These are phyloP conservation scores for Herpetospermum pedunculosum DNA, from an alignment of 306 rosid species.

Conservation along the genomic window DNA sequence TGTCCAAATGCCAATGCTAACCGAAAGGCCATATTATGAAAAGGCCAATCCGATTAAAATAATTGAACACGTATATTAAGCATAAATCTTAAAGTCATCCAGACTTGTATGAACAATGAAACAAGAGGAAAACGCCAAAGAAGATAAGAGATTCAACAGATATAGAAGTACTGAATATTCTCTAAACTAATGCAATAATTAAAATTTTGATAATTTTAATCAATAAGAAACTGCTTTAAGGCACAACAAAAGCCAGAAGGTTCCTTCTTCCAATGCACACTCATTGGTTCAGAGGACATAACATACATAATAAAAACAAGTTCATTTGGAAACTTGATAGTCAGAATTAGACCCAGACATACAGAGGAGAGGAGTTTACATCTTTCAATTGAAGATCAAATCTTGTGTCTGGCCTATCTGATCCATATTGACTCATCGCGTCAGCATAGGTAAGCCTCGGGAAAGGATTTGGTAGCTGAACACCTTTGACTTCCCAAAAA, in stretches of 20 bases:
- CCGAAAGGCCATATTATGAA: neutral
- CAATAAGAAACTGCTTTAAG: neutral
- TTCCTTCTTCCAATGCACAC: neutral
- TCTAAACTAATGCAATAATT: neutral
- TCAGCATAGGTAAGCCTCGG: constrained; percentile 97
- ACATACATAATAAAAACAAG: neutral
- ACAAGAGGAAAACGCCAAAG: neutral
- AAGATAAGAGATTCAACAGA: neutral
- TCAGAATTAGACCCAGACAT: neutral
- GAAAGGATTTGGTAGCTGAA: constrained; percentile 76
- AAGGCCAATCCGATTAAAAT: neutral
- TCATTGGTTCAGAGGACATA: neutral
- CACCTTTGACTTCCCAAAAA: constrained; percentile 70
- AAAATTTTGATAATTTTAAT: neutral
- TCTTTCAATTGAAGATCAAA: constrained; percentile 82
- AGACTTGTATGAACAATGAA: neutral
- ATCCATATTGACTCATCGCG: constrained; percentile 84
- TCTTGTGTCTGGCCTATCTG: constrained; percentile 83
- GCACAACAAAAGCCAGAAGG: neutral
- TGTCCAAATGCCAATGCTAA: neutral
- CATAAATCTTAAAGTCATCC: neutral
- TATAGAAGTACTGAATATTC: neutral
- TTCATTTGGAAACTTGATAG: neutral
- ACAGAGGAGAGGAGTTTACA: constrained; percentile 38
- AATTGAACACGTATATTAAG: neutral